phyloP scores from a whole-genome alignment of 805 yeast species.

The Limtongia smithiae region DNA sequence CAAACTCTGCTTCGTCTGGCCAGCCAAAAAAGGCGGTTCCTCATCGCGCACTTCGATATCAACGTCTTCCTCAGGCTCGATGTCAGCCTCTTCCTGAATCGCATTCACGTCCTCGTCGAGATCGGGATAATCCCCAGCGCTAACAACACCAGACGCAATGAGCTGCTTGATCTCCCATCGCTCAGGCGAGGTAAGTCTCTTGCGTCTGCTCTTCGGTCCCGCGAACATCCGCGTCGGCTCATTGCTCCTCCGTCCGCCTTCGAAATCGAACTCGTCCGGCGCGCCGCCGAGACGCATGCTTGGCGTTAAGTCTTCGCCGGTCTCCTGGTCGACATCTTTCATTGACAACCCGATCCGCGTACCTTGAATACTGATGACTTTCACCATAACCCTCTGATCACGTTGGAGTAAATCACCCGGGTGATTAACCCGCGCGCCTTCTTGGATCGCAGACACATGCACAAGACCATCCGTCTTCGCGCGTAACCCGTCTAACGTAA shows the following conservation, averaged over 20 bases:
- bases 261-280: no score
- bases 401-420: constrained; percentile 57
- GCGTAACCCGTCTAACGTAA: constrained; percentile 46
- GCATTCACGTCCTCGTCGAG: constrained; percentile 43
- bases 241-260: constrained; percentile 49
- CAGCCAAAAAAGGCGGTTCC: constrained; percentile 70
- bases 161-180: constrained; percentile 86
- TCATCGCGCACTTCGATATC: constrained; percentile 70
- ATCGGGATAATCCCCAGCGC: constrained; percentile 67
- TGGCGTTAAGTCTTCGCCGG: constrained; percentile 47
- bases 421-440: constrained; percentile 48
- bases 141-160: constrained; percentile 71
- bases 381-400: constrained; percentile 64
- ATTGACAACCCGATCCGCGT: constrained; percentile 56
- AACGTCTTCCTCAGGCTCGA: constrained; percentile 47
- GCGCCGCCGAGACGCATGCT: constrained; percentile 6
- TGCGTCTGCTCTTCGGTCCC: constrained; percentile 20
- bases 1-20: constrained; percentile 44
- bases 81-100: constrained; percentile 38
- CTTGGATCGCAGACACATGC: constrained; percentile 65
- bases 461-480: constrained; percentile 57
- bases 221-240: constrained; percentile 49
- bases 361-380: constrained; percentile 49
- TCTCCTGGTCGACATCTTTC: constrained; percentile 67
- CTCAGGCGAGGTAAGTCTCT: constrained; percentile 75